Conservation (phyloP, 2,329 filamentous ascomycete species). For the Amphichorda felina region DNA sequence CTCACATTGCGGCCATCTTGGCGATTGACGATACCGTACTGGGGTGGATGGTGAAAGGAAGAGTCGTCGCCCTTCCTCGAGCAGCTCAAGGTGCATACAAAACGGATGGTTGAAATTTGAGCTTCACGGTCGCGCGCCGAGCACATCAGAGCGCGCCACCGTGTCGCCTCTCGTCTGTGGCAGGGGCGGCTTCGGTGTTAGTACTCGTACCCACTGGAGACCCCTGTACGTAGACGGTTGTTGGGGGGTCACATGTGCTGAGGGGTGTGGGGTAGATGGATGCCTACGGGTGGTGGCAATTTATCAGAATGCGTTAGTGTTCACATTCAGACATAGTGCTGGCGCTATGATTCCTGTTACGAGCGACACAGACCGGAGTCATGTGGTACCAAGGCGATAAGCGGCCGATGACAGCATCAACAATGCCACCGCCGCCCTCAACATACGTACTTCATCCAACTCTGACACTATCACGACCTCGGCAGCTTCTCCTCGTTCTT, state of each 20-base stretch:
- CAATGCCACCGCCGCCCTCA: background rate
- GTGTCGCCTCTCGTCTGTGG: slow-evolving; percentile 1
- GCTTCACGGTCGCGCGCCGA: slow-evolving; percentile 2
- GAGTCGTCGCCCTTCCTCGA: no score
- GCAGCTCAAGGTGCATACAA: no score
- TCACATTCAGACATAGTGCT: no score
- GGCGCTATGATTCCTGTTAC: background rate
- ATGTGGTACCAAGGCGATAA: background rate
- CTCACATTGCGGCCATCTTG: slow-evolving; percentile 27
- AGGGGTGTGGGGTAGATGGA: background rate
- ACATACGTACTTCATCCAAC: background rate
- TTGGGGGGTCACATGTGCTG: slow-evolving; percentile 4
- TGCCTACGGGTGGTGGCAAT: background rate
- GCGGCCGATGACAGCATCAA: slow-evolving; percentile 2
- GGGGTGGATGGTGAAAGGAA: background rate
- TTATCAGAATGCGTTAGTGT: slow-evolving; percentile 3
- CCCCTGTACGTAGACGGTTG: no score
- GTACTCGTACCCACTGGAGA: no score
- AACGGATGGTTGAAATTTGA: slow-evolving; percentile 2
- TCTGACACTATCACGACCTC: background rate
- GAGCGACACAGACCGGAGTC: background rate
- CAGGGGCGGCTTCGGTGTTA: no score
- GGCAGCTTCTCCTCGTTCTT: background rate
- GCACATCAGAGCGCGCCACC: background rate
- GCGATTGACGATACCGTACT: background rate